Conservation (phyloP, 2,329 filamentous ascomycete species). For the Alternaria longipes region DNA sequence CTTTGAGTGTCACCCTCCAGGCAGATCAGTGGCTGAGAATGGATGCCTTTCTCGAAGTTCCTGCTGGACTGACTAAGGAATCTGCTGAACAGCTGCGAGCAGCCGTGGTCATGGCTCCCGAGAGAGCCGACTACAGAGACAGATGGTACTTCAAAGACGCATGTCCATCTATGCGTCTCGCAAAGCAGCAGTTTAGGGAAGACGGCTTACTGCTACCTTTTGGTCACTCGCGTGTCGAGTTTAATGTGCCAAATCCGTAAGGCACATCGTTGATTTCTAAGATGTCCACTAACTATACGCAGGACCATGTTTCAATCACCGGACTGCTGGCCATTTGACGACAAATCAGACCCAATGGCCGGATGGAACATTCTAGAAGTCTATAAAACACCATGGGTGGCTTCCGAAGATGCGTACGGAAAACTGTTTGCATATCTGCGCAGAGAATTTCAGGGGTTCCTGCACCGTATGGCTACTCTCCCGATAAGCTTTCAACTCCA, state of each 20-base stretch:
- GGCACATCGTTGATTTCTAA: background rate
- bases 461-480: background rate
- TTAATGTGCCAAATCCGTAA: constrained; percentile 10
- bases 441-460: background rate
- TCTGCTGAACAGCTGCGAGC: background rate
- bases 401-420: constrained; percentile 5
- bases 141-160: constrained; percentile 13
- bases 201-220: constrained; percentile 9
- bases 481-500: background rate
- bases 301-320: constrained; percentile 10
- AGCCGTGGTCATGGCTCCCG: constrained; percentile 1
- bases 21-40: constrained; percentile 7
- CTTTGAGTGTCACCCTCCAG: background rate
- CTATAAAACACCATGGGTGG: background rate
- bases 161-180: constrained; percentile 2
- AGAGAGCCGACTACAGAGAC: constrained; percentile 7
- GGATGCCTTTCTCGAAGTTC: background rate
- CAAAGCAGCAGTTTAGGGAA: constrained; percentile 10
- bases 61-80: background rate
- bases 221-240: constrained; percentile 3
- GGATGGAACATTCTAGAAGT: constrained; percentile 8
- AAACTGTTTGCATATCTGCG: constrained; percentile 7
- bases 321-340: constrained; percentile 6
- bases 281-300: background rate
- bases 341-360: constrained; percentile 5